Conservation (phyloP, 148 eudicot species). For the Agrostemma githago region DNA sequence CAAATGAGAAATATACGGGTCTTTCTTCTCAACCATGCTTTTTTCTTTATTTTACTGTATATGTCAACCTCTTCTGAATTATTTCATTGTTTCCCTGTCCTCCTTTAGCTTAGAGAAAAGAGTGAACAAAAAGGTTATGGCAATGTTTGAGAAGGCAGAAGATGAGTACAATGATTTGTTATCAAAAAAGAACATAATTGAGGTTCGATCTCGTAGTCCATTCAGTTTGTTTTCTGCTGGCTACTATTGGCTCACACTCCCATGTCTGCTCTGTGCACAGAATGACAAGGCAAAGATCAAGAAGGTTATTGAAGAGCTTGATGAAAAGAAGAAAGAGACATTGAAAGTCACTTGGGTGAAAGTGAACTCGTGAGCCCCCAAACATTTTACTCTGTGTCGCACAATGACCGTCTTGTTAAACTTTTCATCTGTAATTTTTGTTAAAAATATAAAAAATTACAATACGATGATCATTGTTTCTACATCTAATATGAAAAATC, state of each 20-base stretch:
- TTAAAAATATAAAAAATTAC: neutral
- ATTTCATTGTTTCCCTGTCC: neutral
- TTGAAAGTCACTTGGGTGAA: conserved; percentile 92
- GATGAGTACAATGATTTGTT: conserved; percentile 88
- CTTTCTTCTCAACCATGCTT: neutral
- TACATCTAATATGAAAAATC: neutral
- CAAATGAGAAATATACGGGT: conserved; percentile 27
- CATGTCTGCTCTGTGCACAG: conserved; percentile 29
- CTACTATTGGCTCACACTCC: neutral
- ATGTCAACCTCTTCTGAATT: neutral
- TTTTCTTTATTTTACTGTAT: neutral
- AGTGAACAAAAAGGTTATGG: conserved; percentile 93
- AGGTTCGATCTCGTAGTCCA: conserved; percentile 45
- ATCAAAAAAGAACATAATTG: conserved; percentile 86
- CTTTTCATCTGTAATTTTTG: neutral
- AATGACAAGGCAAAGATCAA: conserved; percentile 95
- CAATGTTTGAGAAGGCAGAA: conserved; percentile 98
- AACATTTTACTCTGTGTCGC: neutral
- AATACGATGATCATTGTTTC: neutral
- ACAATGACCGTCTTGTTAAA: neutral
- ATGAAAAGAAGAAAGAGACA: conserved; percentile 96
- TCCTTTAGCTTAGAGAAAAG: conserved; percentile 76
- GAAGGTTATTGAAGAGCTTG: conserved; percentile 94
- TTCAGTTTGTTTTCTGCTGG: conserved; percentile 5
- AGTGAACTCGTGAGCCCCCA: conserved; percentile 63